Evolutionary conservation across 2,329 filamentous ascomycete species (phyloP).

Genomic region (Rhynchosporium graminicola): DNA sequence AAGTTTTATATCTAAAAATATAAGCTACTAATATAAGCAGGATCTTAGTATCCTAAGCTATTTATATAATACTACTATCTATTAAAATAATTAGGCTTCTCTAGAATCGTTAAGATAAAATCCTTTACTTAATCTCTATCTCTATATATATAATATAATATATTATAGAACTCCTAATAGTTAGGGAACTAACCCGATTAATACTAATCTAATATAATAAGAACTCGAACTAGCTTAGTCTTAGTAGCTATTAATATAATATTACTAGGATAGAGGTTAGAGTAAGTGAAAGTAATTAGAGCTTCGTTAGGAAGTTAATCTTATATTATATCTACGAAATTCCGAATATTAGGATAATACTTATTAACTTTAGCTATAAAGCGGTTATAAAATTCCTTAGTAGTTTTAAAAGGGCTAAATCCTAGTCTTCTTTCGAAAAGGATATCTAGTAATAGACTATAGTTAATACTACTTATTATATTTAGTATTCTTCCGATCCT

Average conservation of each 20-base stretch:
- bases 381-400: slow-evolving; percentile 17
- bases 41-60: slow-evolving; percentile 18
- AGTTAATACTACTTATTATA: slow-evolving; percentile 13
- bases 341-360: slow-evolving; percentile 14
- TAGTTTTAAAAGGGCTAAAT: slow-evolving; percentile 17
- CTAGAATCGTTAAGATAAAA: slow-evolving; percentile 18
- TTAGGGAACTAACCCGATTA: slow-evolving; percentile 43
- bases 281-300: slow-evolving; percentile 41
- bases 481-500: slow-evolving; percentile 11
- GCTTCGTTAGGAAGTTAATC: slow-evolving; percentile 36
- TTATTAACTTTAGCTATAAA: slow-evolving; percentile 17
- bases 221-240: slow-evolving; percentile 30
- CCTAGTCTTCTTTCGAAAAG: slow-evolving; percentile 18
- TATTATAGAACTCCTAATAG: slow-evolving; percentile 43
- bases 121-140: slow-evolving; percentile 19
- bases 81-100: slow-evolving; percentile 15
- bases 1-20: slow-evolving; percentile 11
- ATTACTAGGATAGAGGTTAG: slow-evolving; percentile 41
- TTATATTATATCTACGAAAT: slow-evolving; percentile 15
- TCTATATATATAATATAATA: slow-evolving; percentile 13
- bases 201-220: slow-evolving; percentile 42
- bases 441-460: slow-evolving; percentile 13
- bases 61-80: slow-evolving; percentile 17
- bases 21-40: slow-evolving; percentile 2
- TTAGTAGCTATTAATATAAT: slow-evolving; percentile 38